Percentiles rank a stretch among this genome's conserved stretches.
These are phyloP conservation scores for Cyclotella atomus DNA, from an alignment of 108 stramenopile genomes.

Conservation along the genomic window DNA sequence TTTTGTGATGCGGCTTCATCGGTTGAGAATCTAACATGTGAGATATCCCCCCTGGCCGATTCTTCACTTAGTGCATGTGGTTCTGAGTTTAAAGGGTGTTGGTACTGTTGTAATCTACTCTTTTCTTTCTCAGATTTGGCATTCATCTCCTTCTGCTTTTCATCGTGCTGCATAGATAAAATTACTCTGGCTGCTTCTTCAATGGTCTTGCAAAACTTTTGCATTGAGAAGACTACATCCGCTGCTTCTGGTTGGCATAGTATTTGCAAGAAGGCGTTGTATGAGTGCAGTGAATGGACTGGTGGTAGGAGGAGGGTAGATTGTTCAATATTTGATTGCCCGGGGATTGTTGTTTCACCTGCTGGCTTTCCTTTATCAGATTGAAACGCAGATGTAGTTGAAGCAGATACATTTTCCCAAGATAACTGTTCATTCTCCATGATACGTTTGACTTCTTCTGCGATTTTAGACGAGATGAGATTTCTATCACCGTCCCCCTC, in stretches of 20 bases:
- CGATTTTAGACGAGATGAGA: constrained; percentile 8
- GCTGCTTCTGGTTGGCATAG: constrained; percentile 44
- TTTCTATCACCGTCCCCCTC: constrained; percentile 7
- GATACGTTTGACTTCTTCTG: constrained; percentile 11
- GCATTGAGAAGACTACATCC: constrained; percentile 41
- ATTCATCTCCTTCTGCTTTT: constrained; percentile 9
- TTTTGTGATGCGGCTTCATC: neutral
- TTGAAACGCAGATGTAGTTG: neutral
- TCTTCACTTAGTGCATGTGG: neutral
- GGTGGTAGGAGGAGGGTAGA: neutral
- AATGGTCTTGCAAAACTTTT: constrained; percentile 53
- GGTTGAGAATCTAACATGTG: neutral
- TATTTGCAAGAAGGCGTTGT: constrained; percentile 25
- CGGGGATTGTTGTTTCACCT: neutral
- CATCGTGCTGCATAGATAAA: constrained; percentile 17
- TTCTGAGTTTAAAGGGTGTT: neutral
- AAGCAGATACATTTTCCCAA: constrained; percentile 28
- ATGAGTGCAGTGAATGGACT: constrained; percentile 20
- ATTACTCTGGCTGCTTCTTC: constrained; percentile 47
- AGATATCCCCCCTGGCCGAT: neutral
- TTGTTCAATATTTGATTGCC: neutral
- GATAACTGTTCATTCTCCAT: constrained; percentile 29
- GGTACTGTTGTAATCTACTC: neutral
- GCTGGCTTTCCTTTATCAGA: neutral
- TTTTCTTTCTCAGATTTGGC: neutral